Base-by-base conservation (phyloP, 768 basidiomycete species). In the Kwoniella bestiolae region DNA sequence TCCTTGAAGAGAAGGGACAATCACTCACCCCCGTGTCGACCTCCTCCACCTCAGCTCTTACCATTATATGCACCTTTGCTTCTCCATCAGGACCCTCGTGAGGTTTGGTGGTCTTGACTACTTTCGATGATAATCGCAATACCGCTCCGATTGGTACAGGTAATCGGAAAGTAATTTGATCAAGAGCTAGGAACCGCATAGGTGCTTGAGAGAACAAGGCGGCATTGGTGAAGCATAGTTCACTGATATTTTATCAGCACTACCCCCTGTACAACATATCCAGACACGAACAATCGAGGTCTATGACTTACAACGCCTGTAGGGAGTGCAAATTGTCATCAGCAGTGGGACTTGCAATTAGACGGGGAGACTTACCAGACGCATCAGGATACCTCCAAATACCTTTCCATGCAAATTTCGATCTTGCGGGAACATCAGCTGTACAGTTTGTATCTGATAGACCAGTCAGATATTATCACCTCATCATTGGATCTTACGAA, bases 141-240 rank as follows among this genome's bases (percentile, higher is more conserved):
- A 92, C 89, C 0, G 89, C 90, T 5, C 91, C 91, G 49, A 92
- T 92, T 1, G 91, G 89, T 0, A 94, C 91, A 0, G 91, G 91
- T 29, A 87, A 85, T 49, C 85, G 84, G 82, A 94, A 92, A 1
- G 87, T 87, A 75, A 92, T 91, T 32, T 87, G 86, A 72, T 92
- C 91, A 16, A 92, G 85, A 3, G 90, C 89, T 29, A 90, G 83
- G 81, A 92, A 92, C 3, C 85, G 85, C 53, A 91, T 84, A 0
- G 78, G 75, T 2, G 86, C 85, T 5, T 85, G 85, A 3, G 88
- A 88, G 80, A 91, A 90, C 60, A 91, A 80, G 47, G 85, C 85
- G 1, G 89, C 84, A 69, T 88, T 91, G 18, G 88, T 85, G 74
- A 89, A 89, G 0, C 89, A 90, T 44, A 91, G 86, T 88, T 90